These are phyloP conservation scores for Fusarium buharicum DNA, from an alignment of 2,329 filamentous ascomycete genomes.

Conservation along the genomic window DNA sequence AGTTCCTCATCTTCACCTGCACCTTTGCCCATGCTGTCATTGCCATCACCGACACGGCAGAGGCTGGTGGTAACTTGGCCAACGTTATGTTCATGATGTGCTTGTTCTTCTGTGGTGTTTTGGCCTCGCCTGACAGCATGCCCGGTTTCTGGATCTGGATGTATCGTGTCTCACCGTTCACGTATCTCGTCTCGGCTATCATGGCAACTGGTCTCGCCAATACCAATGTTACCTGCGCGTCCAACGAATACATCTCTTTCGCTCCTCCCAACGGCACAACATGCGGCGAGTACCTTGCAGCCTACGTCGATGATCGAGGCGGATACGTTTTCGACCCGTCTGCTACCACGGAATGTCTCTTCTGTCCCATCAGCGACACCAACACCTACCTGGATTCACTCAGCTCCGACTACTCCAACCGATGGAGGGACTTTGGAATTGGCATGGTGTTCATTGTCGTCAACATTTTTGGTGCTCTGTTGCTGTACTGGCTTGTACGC, in stretches of 20 bases:
- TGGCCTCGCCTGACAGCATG: constrained; percentile 66
- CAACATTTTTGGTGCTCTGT: constrained; percentile 62
- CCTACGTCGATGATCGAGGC: constrained; percentile 56
- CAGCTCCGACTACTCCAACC: constrained; percentile 59
- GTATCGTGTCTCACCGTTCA: constrained; percentile 73
- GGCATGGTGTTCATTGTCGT: constrained; percentile 65
- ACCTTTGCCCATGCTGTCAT: constrained; percentile 75
- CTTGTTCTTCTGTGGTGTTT: constrained; percentile 72
- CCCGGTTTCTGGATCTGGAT: constrained; percentile 80
- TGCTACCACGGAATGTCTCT: constrained; percentile 60
- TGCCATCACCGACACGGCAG: constrained; percentile 70
- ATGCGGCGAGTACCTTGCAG: constrained; percentile 65
- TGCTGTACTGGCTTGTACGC: constrained; percentile 61
- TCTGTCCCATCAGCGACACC: constrained; percentile 54
- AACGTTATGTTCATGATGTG: constrained; percentile 72
- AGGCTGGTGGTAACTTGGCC: constrained; percentile 74
- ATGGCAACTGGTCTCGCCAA: constrained; percentile 46
- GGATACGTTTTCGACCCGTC: constrained; percentile 66
- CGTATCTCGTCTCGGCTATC: constrained; percentile 46
- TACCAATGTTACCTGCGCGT: constrained; percentile 60
- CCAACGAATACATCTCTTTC: constrained; percentile 73
- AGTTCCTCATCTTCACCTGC: constrained; percentile 74
- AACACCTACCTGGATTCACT: constrained; percentile 54
- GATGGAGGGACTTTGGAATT: constrained; percentile 69
- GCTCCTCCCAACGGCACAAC: constrained; percentile 63